A percentile compares a stretch with the other conserved stretches of the same genome.
Evolutionary conservation across 208 protist species (phyloP).

Genomic region (Acanthamoeba castellanii): DNA sequence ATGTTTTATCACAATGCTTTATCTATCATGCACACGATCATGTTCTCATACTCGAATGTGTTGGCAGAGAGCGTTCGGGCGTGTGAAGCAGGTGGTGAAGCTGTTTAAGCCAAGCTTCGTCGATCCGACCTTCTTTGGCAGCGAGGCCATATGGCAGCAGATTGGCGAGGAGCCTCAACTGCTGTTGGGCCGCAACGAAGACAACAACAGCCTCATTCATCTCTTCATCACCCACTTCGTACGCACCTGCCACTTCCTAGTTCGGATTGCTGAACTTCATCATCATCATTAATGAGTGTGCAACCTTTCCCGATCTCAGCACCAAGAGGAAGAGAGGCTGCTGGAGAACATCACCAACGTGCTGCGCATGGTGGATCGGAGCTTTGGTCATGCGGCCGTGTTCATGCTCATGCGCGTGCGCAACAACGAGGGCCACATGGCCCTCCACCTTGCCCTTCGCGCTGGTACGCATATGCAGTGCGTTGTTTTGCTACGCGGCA

Average conservation of each 20-base stretch:
- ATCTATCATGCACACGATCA: too few species aligned
- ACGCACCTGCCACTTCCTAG: neutral
- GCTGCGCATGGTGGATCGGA: neutral
- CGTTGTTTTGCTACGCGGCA: neutral
- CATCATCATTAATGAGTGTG: neutral
- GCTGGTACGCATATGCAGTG: neutral
- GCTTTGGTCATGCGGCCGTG: neutral
- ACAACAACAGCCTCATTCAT: conserved; percentile 23
- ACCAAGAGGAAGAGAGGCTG: neutral
- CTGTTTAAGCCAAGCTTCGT: neutral
- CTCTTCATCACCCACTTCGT: conserved; percentile 11
- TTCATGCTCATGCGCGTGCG: neutral
- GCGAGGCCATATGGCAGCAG: neutral
- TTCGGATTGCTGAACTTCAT: neutral
- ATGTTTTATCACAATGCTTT: too few species aligned
- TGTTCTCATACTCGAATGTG: neutral
- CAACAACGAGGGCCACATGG: conserved; percentile 5
- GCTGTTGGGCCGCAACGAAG: neutral
- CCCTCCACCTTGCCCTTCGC: neutral
- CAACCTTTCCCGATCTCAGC: neutral
- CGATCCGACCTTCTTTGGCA: neutral
- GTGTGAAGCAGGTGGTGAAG: neutral
- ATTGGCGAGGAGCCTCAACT: neutral
- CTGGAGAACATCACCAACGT: neutral
- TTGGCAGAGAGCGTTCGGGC: neutral